Conservation (phyloP, 495 filamentous ascomycete species). For the Aspergillus cavernicola region DNA sequence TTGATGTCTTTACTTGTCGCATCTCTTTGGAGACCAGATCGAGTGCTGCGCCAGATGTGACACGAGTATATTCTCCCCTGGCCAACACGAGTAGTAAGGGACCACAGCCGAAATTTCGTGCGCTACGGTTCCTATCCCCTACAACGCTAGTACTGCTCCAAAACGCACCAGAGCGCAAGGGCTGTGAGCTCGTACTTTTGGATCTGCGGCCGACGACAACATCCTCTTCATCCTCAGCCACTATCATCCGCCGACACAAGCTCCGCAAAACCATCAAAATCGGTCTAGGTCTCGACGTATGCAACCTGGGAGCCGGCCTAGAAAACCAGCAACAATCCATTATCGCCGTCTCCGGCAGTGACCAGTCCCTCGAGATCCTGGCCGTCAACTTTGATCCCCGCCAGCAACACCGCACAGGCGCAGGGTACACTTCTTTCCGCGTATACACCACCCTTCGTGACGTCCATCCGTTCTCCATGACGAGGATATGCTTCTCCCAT, state of each 20-base stretch:
- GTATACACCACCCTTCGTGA: constrained; percentile 61
- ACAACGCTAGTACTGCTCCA: constrained; percentile 46
- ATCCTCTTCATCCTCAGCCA: constrained; percentile 21
- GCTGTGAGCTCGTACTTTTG: constrained; percentile 70
- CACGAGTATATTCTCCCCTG: constrained; percentile 44
- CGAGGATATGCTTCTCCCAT: constrained; percentile 74
- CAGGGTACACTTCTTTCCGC: constrained; percentile 54
- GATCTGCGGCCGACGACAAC: constrained; percentile 31
- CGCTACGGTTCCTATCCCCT: constrained; percentile 69
- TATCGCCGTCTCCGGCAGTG: constrained; percentile 79
- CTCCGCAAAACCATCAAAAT: constrained; percentile 57
- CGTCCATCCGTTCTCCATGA: constrained; percentile 83
- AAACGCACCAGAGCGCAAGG: constrained; percentile 52
- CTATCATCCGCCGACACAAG: constrained; percentile 48
- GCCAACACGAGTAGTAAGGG: constrained; percentile 52
- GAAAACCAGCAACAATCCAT: constrained; percentile 65
- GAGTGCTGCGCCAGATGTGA: constrained; percentile 51
- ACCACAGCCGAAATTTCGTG: constrained; percentile 53
- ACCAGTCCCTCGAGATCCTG: constrained; percentile 73
- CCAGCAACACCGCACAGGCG: constrained; percentile 19
- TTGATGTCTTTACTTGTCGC: constrained; percentile 58
- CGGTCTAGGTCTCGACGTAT: constrained; percentile 71
- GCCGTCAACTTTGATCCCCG: constrained; percentile 58
- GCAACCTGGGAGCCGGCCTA: constrained; percentile 54
- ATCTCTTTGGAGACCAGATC: constrained; percentile 36